phyloP scores from a whole-genome alignment of 2,329 filamentous ascomycete genomes.

The Aspergillus sp. region DNA sequence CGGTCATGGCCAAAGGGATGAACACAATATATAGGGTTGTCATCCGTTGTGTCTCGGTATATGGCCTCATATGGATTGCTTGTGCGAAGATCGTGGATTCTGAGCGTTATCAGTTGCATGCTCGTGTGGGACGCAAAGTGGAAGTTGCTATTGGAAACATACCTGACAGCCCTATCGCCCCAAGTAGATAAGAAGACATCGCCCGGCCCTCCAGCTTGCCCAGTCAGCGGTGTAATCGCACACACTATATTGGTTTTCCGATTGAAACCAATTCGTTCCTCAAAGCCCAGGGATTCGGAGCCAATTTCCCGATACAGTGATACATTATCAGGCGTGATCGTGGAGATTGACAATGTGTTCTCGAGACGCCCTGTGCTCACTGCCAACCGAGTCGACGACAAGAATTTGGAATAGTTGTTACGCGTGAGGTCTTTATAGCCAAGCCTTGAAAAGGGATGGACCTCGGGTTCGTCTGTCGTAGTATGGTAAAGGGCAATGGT shows the following conservation, averaged over 20 bases:
- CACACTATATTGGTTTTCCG: constrained; percentile 26
- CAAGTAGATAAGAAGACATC: constrained; percentile 55
- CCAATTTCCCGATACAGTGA: constrained; percentile 27
- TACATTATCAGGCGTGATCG: constrained; percentile 42
- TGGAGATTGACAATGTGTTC: constrained; percentile 45
- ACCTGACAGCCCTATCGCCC: constrained; percentile 49
- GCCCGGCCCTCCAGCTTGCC: constrained; percentile 26
- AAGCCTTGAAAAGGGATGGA: constrained; percentile 32
- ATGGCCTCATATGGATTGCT: constrained; percentile 40
- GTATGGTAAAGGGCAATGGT: constrained; percentile 44
- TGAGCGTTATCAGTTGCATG: constrained; percentile 8
- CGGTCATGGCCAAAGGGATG: constrained; percentile 50
- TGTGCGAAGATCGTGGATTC: constrained; percentile 56
- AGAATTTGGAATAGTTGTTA: constrained; percentile 48
- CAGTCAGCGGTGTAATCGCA: constrained; percentile 31
- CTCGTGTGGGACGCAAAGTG: constrained; percentile 1
- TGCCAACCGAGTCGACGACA: constrained; percentile 46
- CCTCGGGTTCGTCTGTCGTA: constrained; percentile 21
- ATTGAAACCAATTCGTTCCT: constrained; percentile 14
- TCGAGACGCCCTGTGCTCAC: constrained; percentile 42
- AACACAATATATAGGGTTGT: constrained; percentile 54
- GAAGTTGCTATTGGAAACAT: constrained; percentile 1
- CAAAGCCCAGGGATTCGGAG: constrained; percentile 30
- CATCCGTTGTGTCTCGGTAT: constrained; percentile 52
- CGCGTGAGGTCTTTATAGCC: constrained; percentile 17